Conservation (phyloP, 345 rosid species). For the Gossypium bickii region DNA sequence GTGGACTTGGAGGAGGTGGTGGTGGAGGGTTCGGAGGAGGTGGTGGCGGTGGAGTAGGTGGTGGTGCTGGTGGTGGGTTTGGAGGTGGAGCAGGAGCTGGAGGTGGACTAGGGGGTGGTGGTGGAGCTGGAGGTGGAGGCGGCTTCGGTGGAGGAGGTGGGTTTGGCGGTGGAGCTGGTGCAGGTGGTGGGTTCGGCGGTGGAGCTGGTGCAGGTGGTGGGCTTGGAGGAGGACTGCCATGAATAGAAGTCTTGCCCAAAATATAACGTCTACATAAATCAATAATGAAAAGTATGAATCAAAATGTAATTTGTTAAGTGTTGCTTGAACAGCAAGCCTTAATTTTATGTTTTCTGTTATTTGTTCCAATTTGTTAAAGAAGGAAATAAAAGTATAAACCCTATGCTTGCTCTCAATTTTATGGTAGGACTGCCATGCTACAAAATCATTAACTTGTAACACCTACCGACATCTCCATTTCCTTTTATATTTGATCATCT, state of each 20-base stretch:
- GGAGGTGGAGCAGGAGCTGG: constrained; percentile 30
- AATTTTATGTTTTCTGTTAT: neutral
- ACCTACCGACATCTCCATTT: too few species aligned
- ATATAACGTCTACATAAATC: neutral
- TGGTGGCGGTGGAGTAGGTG: constrained; percentile 26
- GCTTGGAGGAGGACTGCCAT: constrained; percentile 12
- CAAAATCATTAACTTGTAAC: too few species aligned
- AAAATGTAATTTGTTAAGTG: neutral
- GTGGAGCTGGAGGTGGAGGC: constrained; percentile 29
- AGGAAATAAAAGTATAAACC: neutral
- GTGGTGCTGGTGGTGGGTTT: constrained; percentile 27
- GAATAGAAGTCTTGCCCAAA: neutral
- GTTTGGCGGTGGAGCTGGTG: constrained; percentile 29
- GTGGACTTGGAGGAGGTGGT: constrained; percentile 22
- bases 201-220: constrained; percentile 32
- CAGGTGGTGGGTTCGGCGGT: constrained; percentile 21
- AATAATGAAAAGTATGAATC: neutral
- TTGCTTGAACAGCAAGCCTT: neutral
- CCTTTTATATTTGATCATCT: too few species aligned
- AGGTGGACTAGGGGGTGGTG: constrained; percentile 25
- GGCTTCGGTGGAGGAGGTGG: constrained; percentile 32
- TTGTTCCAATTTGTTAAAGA: neutral
- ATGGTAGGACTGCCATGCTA: neutral
- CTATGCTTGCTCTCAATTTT: neutral
- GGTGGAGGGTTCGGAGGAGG: constrained; percentile 29